phyloP scores from a whole-genome alignment of 495 filamentous ascomycete species.

The Lophiostoma macrostomum region DNA sequence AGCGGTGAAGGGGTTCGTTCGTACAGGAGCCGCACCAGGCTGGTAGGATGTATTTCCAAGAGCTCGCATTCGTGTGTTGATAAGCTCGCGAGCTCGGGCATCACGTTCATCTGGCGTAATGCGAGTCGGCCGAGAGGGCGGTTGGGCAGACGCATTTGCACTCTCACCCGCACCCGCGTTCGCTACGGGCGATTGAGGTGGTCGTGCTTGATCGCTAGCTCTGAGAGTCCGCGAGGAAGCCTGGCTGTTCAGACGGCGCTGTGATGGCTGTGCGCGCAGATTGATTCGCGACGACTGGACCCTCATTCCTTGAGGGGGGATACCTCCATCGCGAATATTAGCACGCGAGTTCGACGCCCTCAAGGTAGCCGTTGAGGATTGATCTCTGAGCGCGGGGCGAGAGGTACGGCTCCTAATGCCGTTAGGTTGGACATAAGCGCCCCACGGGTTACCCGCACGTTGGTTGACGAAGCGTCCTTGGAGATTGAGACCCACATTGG shows the following conservation, averaged over 20 bases:
- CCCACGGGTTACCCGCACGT: slow-evolving; percentile 29
- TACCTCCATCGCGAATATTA: slow-evolving; percentile 20
- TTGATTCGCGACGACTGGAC: slow-evolving; percentile 28
- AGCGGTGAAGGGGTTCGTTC: slow-evolving; percentile 26
- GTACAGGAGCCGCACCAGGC: slow-evolving; percentile 5
- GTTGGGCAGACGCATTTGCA: neutral
- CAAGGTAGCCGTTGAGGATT: slow-evolving; percentile 36
- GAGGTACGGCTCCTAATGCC: slow-evolving; percentile 30
- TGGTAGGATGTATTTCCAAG: slow-evolving; percentile 16
- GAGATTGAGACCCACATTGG: slow-evolving; percentile 28
- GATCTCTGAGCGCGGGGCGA: slow-evolving; percentile 31
- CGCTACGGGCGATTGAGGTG: slow-evolving; percentile 14
- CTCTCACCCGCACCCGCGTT: too few species aligned
- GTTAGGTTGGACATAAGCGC: slow-evolving; percentile 23
- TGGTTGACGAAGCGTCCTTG: slow-evolving; percentile 22
- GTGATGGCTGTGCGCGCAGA: slow-evolving; percentile 31
- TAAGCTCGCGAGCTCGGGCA: slow-evolving; percentile 22
- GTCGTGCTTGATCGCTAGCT: slow-evolving; percentile 26
- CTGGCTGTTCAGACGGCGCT: slow-evolving; percentile 29
- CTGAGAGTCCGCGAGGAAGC: slow-evolving; percentile 31
- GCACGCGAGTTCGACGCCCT: slow-evolving; percentile 29
- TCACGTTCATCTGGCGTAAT: slow-evolving; percentile 25
- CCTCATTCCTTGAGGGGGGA: slow-evolving; percentile 17
- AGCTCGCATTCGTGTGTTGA: slow-evolving; percentile 23
- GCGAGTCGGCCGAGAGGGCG: slow-evolving; percentile 5